A percentile compares a stretch with the other conserved stretches of the same genome.
Conservation (phyloP, 169 alveolate species). For the Toxoplasma gondii region DNA sequence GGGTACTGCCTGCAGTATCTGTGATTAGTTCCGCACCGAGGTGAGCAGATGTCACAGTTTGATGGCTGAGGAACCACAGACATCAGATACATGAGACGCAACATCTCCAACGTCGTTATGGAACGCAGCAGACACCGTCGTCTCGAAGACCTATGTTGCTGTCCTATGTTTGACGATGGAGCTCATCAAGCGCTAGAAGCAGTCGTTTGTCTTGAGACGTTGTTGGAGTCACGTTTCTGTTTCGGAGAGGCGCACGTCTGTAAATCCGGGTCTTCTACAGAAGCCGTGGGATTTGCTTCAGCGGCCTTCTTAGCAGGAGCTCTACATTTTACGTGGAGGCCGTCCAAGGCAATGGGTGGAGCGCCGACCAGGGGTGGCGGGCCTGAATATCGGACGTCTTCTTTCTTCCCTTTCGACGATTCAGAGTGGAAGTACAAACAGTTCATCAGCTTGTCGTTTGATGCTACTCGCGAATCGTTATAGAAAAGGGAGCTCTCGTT, state of each 20-base stretch:
- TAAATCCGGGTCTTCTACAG: no score
- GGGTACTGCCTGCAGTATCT: no score
- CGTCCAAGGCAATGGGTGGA: background rate
- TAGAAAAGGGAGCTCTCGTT: background rate
- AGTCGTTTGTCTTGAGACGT: conserved; percentile 4
- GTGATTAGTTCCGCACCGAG: no score
- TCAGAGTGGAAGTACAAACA: conserved; percentile 25
- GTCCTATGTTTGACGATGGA: background rate
- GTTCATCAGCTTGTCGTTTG: background rate
- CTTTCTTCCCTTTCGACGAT: background rate
- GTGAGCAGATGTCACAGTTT: no score
- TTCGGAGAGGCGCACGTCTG: no score
- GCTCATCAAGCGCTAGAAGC: conserved; percentile 7
- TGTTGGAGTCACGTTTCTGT: background rate
- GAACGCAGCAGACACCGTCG: no score
- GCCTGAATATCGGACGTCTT: background rate
- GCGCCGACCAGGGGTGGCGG: background rate
- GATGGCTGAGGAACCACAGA: no score
- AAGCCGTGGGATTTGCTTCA: background rate
- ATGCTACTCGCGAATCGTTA: background rate
- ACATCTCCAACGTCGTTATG: no score
- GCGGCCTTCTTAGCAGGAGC: background rate
- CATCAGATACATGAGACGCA: no score
- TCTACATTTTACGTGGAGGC: background rate
- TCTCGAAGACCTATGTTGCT: no score